These are phyloP conservation scores for Phytophthora pini DNA, from an alignment of 352 stramenopile species.

Conservation along the genomic window DNA sequence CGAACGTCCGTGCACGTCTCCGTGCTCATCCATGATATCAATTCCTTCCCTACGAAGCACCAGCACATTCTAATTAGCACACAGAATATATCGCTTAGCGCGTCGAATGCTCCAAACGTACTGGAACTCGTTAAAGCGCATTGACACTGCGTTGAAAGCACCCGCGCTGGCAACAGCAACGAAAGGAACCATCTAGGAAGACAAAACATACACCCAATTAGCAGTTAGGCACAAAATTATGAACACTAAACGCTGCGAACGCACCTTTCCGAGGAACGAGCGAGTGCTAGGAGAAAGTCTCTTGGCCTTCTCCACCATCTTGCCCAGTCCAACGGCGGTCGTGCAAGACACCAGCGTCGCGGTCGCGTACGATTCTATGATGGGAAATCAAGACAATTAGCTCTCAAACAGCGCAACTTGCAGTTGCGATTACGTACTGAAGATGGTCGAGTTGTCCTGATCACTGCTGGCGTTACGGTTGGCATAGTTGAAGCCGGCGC, in stretches of 20 bases:
- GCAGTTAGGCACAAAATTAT: neutral
- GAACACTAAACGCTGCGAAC: neutral
- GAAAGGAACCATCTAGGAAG: conserved; percentile 84
- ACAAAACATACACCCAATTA: neutral
- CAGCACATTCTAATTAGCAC: conserved; percentile 5
- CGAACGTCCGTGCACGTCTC: conserved; percentile 79
- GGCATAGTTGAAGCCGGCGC: conserved; percentile 90
- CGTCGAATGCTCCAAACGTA: conserved; percentile 30
- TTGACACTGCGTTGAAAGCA: conserved; percentile 88
- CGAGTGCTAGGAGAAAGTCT: conserved; percentile 70
- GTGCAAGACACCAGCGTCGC: conserved; percentile 81
- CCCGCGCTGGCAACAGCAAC: conserved; percentile 83
- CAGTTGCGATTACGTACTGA: conserved; percentile 53
- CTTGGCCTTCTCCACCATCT: conserved; percentile 79
- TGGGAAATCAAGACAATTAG: conserved; percentile 6
- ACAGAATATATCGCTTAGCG: no score
- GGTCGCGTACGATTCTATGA: conserved; percentile 77
- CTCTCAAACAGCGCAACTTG: neutral
- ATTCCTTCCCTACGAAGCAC: conserved; percentile 69
- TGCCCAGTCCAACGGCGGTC: conserved; percentile 78
- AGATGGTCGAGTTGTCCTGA: conserved; percentile 75
- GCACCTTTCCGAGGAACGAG: conserved; percentile 70
- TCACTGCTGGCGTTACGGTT: conserved; percentile 88
- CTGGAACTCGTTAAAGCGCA: conserved; percentile 89
- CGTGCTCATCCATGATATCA: conserved; percentile 84